These are phyloP conservation scores for Darksidea phi DNA, from an alignment of 495 filamentous ascomycete species.

Conservation along the genomic window DNA sequence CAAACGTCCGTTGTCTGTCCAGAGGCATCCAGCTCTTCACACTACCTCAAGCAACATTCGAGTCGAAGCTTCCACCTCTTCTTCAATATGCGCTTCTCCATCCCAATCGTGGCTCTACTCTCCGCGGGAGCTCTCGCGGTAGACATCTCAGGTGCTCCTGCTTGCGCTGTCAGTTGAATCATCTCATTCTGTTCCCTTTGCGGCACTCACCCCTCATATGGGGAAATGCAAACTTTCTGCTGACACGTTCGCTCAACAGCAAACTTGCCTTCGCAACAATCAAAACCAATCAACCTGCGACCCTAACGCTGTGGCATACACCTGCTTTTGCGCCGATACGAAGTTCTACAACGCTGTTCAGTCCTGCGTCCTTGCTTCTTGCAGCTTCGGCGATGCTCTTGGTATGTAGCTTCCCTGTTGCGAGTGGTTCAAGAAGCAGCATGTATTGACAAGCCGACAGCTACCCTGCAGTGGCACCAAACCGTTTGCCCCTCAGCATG, in stretches of 20 bases:
- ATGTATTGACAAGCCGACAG: conserved; percentile 2
- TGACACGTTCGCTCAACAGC: not conserved
- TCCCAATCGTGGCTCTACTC: not conserved
- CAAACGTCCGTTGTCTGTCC: no score
- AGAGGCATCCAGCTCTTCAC: not conserved
- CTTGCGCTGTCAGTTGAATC: not conserved
- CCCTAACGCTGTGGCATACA: not conserved
- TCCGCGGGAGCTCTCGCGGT: not conserved
- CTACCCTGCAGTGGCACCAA: conserved; percentile 2
- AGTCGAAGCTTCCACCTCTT: not conserved
- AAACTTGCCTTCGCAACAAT: conserved; percentile 6
- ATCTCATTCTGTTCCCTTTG: not conserved
- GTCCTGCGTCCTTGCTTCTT: not conserved
- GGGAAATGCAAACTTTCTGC: no score
- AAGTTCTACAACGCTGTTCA: conserved; percentile 2
- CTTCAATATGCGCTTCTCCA: conserved; percentile 3
- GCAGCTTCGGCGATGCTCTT: not conserved
- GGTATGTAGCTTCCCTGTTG: not conserved
- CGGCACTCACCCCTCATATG: not conserved
- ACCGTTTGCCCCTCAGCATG: not conserved
- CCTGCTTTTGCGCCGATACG: conserved; percentile 10
- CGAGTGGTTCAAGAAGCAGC: not conserved
- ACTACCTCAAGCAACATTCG: not conserved
- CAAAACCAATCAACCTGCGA: not conserved
- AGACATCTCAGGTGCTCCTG: conserved; percentile 11